These are phyloP conservation scores for Fomitopsis palustris DNA, from an alignment of 1,284 basidiomycete species.

Conservation along the genomic window DNA sequence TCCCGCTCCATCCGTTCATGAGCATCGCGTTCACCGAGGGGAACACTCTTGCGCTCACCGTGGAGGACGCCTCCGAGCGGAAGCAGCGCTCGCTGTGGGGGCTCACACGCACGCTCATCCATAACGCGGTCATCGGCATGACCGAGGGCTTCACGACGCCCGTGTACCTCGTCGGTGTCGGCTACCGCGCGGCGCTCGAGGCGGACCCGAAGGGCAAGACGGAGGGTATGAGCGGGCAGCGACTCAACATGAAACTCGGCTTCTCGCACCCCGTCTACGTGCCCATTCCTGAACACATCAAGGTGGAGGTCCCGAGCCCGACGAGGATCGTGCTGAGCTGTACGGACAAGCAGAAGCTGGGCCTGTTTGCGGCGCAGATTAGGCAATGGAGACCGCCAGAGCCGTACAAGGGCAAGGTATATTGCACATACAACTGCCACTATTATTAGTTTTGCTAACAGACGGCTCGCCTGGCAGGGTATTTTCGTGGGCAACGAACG, in stretches of 20 bases:
- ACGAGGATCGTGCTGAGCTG: constrained; percentile 69
- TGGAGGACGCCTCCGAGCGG: constrained; percentile 72
- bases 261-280: constrained; percentile 87
- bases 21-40: constrained; percentile 53
- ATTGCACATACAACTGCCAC: constrained; percentile 21
- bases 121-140: constrained; percentile 90
- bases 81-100: constrained; percentile 91
- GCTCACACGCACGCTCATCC: constrained; percentile 83
- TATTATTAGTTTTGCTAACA: neutral
- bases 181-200: constrained; percentile 89
- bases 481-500: constrained; percentile 90
- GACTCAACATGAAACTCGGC: constrained; percentile 88
- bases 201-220: constrained; percentile 68
- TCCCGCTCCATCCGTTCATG: constrained; percentile 71
- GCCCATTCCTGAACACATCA: constrained; percentile 79
- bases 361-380: constrained; percentile 87
- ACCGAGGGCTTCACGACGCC: constrained; percentile 83
- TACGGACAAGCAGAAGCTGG: constrained; percentile 77
- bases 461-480: constrained; percentile 50
- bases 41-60: constrained; percentile 53
- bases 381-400: constrained; percentile 87
- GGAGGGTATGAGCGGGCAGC: constrained; percentile 55
- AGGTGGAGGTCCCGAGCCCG: constrained; percentile 65
- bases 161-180: constrained; percentile 91
- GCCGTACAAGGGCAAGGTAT: constrained; percentile 95